phyloP scores from a whole-genome alignment of 352 stramenopile genomes.

The Globisporangium takayamanum region DNA sequence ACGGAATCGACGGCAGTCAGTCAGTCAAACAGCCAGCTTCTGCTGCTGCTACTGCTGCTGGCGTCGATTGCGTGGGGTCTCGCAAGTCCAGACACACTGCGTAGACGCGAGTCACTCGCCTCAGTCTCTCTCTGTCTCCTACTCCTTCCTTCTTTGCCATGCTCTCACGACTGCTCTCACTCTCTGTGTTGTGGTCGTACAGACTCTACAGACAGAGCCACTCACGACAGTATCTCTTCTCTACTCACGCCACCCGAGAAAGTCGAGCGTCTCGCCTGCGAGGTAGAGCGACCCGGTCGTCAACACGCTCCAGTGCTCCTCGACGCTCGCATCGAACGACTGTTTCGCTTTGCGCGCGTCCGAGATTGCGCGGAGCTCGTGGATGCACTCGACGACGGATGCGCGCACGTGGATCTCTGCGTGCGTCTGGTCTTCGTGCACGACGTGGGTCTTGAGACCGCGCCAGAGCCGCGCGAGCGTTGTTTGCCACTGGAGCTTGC shows the following conservation, averaged over 20 bases:
- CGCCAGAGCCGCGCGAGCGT: conserved; percentile 52
- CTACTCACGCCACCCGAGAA: conserved; percentile 60
- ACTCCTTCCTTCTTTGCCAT: background rate
- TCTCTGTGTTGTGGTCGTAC: no score
- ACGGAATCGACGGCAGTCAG: conserved; percentile 4
- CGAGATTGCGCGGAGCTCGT: conserved; percentile 33
- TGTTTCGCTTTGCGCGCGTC: conserved; percentile 10
- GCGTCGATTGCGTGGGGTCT: conserved; percentile 6
- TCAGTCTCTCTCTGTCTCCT: background rate
- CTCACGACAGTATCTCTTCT: background rate
- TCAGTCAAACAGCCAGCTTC: background rate
- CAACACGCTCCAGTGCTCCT: conserved; percentile 52
- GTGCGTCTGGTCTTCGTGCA: conserved; percentile 21
- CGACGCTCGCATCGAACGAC: conserved; percentile 10
- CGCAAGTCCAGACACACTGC: background rate
- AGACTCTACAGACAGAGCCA: no score
- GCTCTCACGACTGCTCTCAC: background rate
- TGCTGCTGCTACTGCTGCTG: background rate
- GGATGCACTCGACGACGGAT: conserved; percentile 56
- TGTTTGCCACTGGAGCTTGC: conserved; percentile 47
- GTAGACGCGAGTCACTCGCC: background rate
- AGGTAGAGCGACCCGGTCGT: conserved; percentile 75
- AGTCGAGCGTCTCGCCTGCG: conserved; percentile 53
- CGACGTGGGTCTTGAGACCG: conserved; percentile 34
- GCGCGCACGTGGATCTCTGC: conserved; percentile 36